Base-by-base conservation (phyloP, 2,329 filamentous ascomycete species). In the Scedosporium boydii region DNA sequence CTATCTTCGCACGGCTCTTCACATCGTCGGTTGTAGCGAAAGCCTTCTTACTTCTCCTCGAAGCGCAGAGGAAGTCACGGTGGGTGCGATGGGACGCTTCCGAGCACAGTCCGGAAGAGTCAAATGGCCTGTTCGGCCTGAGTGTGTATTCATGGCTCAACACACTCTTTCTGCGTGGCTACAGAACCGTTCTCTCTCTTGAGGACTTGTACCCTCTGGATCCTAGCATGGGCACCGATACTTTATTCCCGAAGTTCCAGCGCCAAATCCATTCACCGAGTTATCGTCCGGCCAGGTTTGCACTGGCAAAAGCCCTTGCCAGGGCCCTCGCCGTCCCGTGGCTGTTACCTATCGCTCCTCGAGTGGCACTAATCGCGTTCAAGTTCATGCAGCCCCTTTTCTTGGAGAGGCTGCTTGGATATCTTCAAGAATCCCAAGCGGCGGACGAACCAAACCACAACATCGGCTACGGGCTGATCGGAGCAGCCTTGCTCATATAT, bases 311-410 rank as follows among this genome's bases (percentile, higher is more conserved):
- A 38, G 68, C 70, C 3, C 55, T 75, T 0, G 62, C 60, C 3
- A 70, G 66, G 21, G 70, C 74, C 0, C 66, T 78, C 1, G 63
- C 67, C 0, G 70, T 72, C 0, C 72, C 72, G 0, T 65, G 76
- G 2, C 61, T 78, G 0, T 63, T 74, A 0, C 75, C 76, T 0
- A 64, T 78, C 1, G 68, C 69, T 1, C 75, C 77, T 1, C 70
- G 76, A 6, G 66, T 76, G 6, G 72, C 72, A 1, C 66, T 76
- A 4, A 70, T 76, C 3, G 76, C 71, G 12, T 77, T 78, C 64
- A 74, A 68, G 18, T 76, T 77, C 48, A 76, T 75, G 44, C 76
- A 77, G 56, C 77, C 78, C 0, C 75, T 80, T 26, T 73, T 80
- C 42, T 76, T 80, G 61, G 69, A 76, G 14, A 67, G 70, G 0